Percentiles rank a stretch among this genome's conserved stretches.
phyloP scores from a whole-genome alignment of 805 yeast genomes.

The Saccharomycopsis microspora region DNA sequence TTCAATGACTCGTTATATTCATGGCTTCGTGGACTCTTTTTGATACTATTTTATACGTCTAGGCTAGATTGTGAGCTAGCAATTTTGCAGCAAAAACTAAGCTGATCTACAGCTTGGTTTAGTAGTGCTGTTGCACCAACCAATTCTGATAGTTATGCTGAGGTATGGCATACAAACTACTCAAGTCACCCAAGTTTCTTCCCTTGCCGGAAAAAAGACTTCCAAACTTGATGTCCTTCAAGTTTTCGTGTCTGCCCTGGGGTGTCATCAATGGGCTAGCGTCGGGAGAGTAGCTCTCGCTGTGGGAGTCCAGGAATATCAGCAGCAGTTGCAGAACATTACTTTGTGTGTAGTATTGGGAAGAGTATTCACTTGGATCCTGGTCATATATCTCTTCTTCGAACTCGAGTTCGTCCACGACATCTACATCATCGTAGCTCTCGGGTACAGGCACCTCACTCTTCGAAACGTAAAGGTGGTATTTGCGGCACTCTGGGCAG shows the following conservation, averaged over 20 bases:
- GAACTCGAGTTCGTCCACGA: constrained; percentile 13
- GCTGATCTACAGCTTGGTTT: too few relatives aligned
- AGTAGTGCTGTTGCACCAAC: neutral
- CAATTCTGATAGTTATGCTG: constrained; percentile 14
- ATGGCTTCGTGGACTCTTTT: too few relatives aligned
- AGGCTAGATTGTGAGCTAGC: too few relatives aligned
- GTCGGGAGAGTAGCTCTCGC: neutral
- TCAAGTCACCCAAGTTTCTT: neutral
- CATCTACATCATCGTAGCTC: neutral
- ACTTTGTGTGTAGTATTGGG: too few relatives aligned
- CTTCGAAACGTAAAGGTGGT: constrained; percentile 7
- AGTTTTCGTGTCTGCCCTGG: neutral
- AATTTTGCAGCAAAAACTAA: too few relatives aligned
- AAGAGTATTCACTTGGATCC: neutral
- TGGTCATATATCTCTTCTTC: constrained; percentile 12
- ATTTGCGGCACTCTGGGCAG: constrained; percentile 15
- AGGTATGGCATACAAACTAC: constrained; percentile 10
- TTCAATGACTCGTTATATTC: too few relatives aligned
- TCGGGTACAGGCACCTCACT: neutral
- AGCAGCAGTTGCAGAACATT: too few relatives aligned
- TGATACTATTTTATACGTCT: too few relatives aligned
- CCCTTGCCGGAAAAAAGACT: constrained; percentile 5
- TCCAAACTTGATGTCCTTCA: constrained; percentile 8
- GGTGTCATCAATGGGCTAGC: constrained; percentile 13
- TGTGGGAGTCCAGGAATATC: neutral